Base-by-base conservation (phyloP, 306 rosid species). In the Prunus armeniaca region DNA sequence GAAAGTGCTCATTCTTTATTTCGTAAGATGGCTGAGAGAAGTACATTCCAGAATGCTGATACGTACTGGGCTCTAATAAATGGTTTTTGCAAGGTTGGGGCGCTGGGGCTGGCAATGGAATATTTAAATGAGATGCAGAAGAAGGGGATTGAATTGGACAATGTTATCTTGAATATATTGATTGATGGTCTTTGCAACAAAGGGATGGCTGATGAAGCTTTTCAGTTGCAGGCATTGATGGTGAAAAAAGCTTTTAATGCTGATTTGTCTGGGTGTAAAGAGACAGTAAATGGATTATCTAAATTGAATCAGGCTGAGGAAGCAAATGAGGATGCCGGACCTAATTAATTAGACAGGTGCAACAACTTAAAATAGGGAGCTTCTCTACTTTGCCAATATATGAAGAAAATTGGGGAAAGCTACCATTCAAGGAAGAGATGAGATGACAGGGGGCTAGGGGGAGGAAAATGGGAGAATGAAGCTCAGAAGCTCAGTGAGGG, bases 21-120 rank as follows among this genome's bases (percentile, higher is more conserved):
- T 34, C 69, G 60, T 67, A 56, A 80, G 71, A 80, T 84, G 82
- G 17, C 82, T 2, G 70, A 84, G 22, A 84, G 82, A 76, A 63
- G 30, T 22, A 9, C 55, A 28, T 3, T 30, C 38, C 62, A 20
- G 2, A 56, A 56, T 27, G 28, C 46, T 13, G 82, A 84, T 68
- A 84, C 80, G 0, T 73, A 77, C 18, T 63, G 73, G 43, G 61
- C 70, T 22, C 32, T 80, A 43, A 63, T 80, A 47, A 61, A 45
- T 58, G 80, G 82, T 17, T 46, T 77, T 67, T 80, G 80, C 78
- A 77, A 74, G 75, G 72, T 28, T 32, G 84, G 66, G 41, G 80
- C 77, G 25, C 69, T 77, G 82, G 72, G 18, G 66, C 25, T 56
- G 67, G 80, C 78, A 14, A 55, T 84, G 80, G 51, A 55, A 19